Evolutionary conservation across 108 stramenopile species (phyloP).

Genomic region (Chaetoceros muelleri): DNA sequence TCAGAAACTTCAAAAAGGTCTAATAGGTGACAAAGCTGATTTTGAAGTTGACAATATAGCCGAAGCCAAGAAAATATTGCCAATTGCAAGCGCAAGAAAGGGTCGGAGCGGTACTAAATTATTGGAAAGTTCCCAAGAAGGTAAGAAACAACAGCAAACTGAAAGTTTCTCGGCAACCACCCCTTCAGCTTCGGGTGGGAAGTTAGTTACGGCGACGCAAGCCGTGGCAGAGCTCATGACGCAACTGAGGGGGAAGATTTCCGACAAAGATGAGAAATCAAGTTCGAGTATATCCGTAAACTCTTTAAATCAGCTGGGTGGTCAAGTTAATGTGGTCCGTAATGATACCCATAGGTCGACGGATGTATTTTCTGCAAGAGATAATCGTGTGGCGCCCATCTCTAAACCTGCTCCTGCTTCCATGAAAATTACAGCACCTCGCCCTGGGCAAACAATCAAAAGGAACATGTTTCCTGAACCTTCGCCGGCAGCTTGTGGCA

Average conservation of each 20-base stretch:
- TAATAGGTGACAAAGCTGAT: constrained; percentile 4
- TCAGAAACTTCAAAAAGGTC: constrained; percentile 86
- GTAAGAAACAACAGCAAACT: constrained; percentile 10
- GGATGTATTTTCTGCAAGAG: background rate
- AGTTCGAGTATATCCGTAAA: no score
- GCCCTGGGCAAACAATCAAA: constrained; percentile 30
- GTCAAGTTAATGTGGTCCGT: background rate
- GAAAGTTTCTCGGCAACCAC: background rate
- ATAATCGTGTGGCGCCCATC: no score
- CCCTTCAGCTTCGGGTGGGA: background rate
- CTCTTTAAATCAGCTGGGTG: background rate
- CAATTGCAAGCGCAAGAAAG: constrained; percentile 5
- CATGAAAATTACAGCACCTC: constrained; percentile 60
- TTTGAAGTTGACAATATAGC: constrained; percentile 2
- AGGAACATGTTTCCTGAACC: constrained; percentile 67
- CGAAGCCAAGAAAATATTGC: constrained; percentile 14
- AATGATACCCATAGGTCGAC: background rate
- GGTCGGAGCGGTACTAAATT: constrained; percentile 6
- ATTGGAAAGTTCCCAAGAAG: constrained; percentile 6
- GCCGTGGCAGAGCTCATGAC: constrained; percentile 12
- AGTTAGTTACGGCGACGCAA: background rate
- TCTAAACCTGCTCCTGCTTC: constrained; percentile 20
- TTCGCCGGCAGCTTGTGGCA: constrained; percentile 77
- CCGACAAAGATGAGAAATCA: background rate
- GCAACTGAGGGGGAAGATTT: background rate